Conservation (phyloP, 2,329 filamentous ascomycete species). For the Dactylonectria macrodidyma region DNA sequence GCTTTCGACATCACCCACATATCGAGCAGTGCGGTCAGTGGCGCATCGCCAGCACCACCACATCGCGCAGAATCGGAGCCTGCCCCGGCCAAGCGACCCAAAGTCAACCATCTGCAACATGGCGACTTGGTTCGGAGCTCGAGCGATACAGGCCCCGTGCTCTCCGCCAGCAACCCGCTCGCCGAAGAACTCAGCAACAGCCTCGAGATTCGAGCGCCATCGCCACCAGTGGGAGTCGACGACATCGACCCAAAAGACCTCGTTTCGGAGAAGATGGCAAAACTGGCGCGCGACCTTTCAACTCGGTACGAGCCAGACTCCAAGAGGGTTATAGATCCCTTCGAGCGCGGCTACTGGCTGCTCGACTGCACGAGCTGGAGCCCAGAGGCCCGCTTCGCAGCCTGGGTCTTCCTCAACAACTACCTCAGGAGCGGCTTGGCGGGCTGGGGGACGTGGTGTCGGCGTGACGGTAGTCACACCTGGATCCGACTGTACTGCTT, state of each 20-base stretch:
- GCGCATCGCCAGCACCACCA: constrained; percentile 31
- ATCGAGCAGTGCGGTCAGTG: constrained; percentile 49
- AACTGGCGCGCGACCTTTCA: constrained; percentile 63
- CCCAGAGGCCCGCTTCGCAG: constrained; percentile 60
- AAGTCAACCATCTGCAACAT: constrained; percentile 29
- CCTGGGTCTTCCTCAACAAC: constrained; percentile 75
- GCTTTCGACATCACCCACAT: constrained; percentile 52
- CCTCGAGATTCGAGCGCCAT: constrained; percentile 68
- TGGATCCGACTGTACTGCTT: constrained; percentile 82
- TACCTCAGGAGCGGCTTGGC: constrained; percentile 71
- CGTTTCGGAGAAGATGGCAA: constrained; percentile 70
- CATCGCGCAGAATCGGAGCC: constrained; percentile 51
- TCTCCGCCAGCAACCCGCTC: constrained; percentile 32
- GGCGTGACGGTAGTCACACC: constrained; percentile 55
- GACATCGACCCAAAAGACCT: constrained; percentile 65
- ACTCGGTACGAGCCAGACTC: constrained; percentile 67
- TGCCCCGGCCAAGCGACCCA: constrained; percentile 48
- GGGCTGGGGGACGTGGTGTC: constrained; percentile 78
- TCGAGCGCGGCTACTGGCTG: constrained; percentile 86
- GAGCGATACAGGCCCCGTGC: constrained; percentile 48
- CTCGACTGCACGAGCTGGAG: constrained; percentile 73
- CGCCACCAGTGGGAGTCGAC: constrained; percentile 64
- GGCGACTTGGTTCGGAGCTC: constrained; percentile 47
- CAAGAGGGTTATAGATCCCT: constrained; percentile 56
- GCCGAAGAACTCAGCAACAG: constrained; percentile 46